Conservation (phyloP, 805 yeast genomes). For the Suhomyces xylopsoci region DNA sequence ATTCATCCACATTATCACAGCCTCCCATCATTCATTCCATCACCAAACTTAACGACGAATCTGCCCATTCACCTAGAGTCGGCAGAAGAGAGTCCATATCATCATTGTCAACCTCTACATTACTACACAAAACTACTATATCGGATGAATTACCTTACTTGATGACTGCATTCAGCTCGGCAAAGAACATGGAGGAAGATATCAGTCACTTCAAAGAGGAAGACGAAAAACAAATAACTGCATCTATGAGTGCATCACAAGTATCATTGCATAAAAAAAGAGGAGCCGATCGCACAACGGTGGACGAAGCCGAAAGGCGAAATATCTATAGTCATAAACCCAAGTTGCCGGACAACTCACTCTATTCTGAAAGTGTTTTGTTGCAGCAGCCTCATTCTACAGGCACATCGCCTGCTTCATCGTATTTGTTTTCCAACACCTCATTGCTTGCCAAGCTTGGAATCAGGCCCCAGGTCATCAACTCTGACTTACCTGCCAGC, state of each 20-base stretch:
- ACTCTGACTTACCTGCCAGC: constrained; percentile 23
- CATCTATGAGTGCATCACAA: not conserved
- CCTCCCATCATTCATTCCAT: constrained; percentile 42
- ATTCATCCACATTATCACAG: constrained; percentile 18
- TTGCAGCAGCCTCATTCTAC: constrained; percentile 15
- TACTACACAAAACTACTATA: constrained; percentile 50
- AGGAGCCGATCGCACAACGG: not conserved
- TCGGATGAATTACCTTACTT: constrained; percentile 64
- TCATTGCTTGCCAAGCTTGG: constrained; percentile 39
- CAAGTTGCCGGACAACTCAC: constrained; percentile 29
- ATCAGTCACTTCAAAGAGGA: constrained; percentile 18
- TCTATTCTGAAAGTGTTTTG: constrained; percentile 34
- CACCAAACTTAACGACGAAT: constrained; percentile 18
- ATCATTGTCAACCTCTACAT: constrained; percentile 31
- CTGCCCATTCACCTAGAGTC: constrained; percentile 1
- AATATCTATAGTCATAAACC: constrained; percentile 21
- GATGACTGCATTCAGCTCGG: constrained; percentile 64
- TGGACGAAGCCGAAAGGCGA: not conserved
- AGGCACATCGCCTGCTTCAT: constrained; percentile 22
- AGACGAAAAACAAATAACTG: constrained; percentile 9
- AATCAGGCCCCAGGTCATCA: constrained; percentile 39
- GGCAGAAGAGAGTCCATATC: constrained; percentile 26
- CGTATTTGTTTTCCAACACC: constrained; percentile 34
- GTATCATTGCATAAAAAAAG: not conserved
- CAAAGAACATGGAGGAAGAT: constrained; percentile 56